Evolutionary conservation across 2,329 filamentous ascomycete genomes (phyloP).

Genomic region (Botrytis pseudocinerea): DNA sequence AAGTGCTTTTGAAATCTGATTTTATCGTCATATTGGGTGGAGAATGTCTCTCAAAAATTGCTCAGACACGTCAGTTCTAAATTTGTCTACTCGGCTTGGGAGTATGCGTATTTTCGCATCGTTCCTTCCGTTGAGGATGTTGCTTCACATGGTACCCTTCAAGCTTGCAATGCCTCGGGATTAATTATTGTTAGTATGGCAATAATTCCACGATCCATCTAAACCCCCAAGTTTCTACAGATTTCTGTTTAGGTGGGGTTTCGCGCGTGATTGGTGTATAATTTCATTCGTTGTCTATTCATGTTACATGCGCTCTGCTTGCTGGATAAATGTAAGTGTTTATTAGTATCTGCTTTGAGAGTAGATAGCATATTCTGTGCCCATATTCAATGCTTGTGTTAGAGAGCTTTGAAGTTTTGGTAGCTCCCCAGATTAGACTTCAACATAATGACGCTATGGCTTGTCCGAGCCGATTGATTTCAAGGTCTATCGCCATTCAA

Average conservation of each 20-base stretch:
- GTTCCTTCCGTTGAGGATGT: background rate
- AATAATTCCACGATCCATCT: too few relatives aligned
- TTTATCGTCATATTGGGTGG: background rate
- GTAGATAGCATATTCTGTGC: background rate
- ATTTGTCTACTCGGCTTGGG: background rate
- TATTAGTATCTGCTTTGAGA: background rate
- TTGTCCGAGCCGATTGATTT: background rate
- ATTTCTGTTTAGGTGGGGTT: background rate
- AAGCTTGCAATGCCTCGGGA: background rate
- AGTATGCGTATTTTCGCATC: background rate
- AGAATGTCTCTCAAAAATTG: too few relatives aligned
- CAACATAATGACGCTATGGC: background rate
- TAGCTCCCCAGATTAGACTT: background rate
- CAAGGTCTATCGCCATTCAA: background rate
- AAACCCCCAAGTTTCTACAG: background rate
- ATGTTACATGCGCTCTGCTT: background rate
- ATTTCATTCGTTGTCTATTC: background rate
- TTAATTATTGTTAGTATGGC: background rate
- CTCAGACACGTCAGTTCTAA: background rate
- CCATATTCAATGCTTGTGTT: background rate
- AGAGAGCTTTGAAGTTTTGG: too few relatives aligned
- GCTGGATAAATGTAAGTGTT: background rate
- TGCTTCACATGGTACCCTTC: background rate
- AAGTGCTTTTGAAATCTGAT: background rate
- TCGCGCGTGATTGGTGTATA: background rate